Percentiles rank a stretch among this genome's conserved stretches.
Evolutionary conservation across 768 basidiomycete species (phyloP).

Genomic region (Tricholoma sp.): DNA sequence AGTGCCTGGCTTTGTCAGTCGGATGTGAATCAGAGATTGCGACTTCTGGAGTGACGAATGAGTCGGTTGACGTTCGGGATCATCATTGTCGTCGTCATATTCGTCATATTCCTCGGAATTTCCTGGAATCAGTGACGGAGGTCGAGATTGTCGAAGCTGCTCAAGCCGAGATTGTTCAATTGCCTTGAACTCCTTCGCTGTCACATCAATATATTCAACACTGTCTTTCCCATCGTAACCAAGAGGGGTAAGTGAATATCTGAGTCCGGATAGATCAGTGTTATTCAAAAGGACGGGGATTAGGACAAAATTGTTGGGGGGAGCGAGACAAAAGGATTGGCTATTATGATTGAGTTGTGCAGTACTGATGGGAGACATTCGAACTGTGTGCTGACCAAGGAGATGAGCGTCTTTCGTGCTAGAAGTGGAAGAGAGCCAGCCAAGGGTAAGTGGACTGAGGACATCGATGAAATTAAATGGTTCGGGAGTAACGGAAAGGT

Average conservation of each 20-base stretch:
- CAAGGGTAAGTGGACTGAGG: conserved; percentile 46
- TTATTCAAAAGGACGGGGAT: conserved; percentile 89
- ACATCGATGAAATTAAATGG: conserved; percentile 44
- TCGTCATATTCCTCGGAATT: conserved; percentile 56
- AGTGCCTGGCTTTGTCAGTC: conserved; percentile 65
- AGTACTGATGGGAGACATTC: conserved; percentile 91
- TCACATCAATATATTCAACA: conserved; percentile 51
- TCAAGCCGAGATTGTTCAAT: conserved; percentile 60
- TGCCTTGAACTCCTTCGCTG: conserved; percentile 57
- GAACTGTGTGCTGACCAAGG: conserved; percentile 85
- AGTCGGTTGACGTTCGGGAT: conserved; percentile 25
- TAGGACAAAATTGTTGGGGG: conserved; percentile 48
- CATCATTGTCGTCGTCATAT: conserved; percentile 66
- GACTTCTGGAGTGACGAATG: conserved; percentile 59
- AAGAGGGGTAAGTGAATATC: conserved; percentile 70
- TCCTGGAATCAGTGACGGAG: conserved; percentile 23
- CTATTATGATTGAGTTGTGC: conserved; percentile 80
- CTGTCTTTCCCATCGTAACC: conserved; percentile 40
- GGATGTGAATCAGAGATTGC: conserved; percentile 70
- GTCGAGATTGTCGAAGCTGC: conserved; percentile 39
- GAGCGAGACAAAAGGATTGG: conserved; percentile 68
- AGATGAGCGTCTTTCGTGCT: conserved; percentile 51
- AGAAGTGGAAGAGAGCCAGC: conserved; percentile 39
- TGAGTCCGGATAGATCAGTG: conserved; percentile 65
- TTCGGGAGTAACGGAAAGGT: conserved; percentile 38